These are phyloP conservation scores for Suillus bovinus DNA, from an alignment of 768 basidiomycete species.

Conservation along the genomic window DNA sequence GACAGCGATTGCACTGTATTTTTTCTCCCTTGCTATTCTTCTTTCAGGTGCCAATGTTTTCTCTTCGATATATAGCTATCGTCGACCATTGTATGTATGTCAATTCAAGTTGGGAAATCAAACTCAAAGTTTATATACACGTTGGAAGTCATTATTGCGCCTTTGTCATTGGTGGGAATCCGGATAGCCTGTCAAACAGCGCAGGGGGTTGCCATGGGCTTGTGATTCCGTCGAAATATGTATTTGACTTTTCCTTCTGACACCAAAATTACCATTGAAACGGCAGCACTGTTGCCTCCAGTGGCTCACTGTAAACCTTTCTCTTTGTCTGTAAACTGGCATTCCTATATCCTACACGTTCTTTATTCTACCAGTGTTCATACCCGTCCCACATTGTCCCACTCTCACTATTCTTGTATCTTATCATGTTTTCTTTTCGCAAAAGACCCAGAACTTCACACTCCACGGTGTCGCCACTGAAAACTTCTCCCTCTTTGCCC, in stretches of 20 bases:
- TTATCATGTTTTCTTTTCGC: constrained; percentile 72
- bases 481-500: constrained; percentile 80
- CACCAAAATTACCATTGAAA: neutral
- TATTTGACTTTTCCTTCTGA: constrained; percentile 23
- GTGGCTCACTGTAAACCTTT: constrained; percentile 16
- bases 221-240: constrained; percentile 8
- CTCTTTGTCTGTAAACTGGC: constrained; percentile 13
- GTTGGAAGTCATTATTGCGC: neutral
- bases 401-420: constrained; percentile 21
- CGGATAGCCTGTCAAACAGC: neutral
- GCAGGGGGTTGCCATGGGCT: neutral
- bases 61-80: constrained; percentile 14
- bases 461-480: constrained; percentile 46
- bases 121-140: neutral
- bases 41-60: constrained; percentile 17
- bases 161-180: neutral
- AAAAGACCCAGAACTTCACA: constrained; percentile 57
- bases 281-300: neutral
- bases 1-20: constrained; percentile 39
- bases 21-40: constrained; percentile 19
- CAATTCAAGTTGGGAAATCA: constrained; percentile 19
- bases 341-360: constrained; percentile 15
- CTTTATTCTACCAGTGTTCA: constrained; percentile 24
- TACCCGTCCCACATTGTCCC: constrained; percentile 6
- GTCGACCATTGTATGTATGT: constrained; percentile 35